These are phyloP conservation scores for Fusarium sambucinum DNA, from an alignment of 2,329 filamentous ascomycete genomes.

Conservation along the genomic window DNA sequence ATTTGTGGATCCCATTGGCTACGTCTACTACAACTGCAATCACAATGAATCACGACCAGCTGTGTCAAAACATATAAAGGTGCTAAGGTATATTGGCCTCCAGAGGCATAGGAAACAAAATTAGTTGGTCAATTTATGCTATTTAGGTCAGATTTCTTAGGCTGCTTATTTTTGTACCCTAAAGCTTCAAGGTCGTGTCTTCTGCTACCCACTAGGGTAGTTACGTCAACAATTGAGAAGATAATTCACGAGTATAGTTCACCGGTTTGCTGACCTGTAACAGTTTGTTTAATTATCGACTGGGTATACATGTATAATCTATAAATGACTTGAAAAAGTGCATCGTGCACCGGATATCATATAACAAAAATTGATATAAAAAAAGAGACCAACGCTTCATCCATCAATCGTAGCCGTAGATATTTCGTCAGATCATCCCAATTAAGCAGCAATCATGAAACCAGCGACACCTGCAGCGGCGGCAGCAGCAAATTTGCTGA, in stretches of 20 bases:
- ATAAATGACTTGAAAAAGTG: background rate
- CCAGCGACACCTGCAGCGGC: slow-evolving; percentile 24
- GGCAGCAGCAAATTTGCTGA: slow-evolving; percentile 9
- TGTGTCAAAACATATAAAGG: slow-evolving; percentile 8
- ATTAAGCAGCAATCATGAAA: slow-evolving; percentile 20
- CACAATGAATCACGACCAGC: background rate
- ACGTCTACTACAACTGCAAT: background rate
- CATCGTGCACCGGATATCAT: slow-evolving; percentile 26
- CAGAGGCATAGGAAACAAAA: no score
- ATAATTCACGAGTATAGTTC: background rate
- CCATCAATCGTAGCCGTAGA: background rate
- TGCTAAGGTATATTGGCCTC: no score
- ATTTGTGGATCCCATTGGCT: slow-evolving; percentile 27
- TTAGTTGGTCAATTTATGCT: no score
- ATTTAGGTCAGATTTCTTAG: no score
- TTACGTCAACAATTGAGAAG: background rate
- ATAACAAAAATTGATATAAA: background rate
- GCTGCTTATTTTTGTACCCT: no score
- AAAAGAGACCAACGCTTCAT: slow-evolving; percentile 14
- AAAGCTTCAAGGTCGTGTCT: no score
- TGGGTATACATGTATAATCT: background rate
- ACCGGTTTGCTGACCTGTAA: background rate
- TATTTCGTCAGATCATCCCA: background rate
- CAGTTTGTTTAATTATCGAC: no score
- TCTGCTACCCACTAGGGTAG: no score